These are phyloP conservation scores for Yamadazyma trypodendri DNA, from an alignment of 1,139 yeast species.

Conservation along the genomic window DNA sequence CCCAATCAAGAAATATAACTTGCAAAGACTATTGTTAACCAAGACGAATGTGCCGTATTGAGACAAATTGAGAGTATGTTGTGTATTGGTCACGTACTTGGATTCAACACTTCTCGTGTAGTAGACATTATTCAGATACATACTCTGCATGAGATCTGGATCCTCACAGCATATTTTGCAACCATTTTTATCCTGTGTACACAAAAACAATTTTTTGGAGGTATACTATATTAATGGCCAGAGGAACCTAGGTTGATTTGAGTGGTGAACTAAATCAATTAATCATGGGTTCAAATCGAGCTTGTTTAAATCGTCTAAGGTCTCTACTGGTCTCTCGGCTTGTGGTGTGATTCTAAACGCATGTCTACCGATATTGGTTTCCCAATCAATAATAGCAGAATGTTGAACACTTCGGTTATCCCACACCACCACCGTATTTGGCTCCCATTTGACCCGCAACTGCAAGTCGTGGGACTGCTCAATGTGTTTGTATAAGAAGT, in stretches of 20 bases:
- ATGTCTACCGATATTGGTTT: constrained; percentile 54
- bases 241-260: too few relatives aligned
- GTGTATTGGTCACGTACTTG: too few relatives aligned
- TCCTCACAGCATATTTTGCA: too few relatives aligned
- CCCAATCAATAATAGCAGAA: constrained; percentile 64
- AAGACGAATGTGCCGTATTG: not conserved
- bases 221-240: too few relatives aligned
- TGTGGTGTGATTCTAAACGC: constrained; percentile 69
- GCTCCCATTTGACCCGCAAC: constrained; percentile 41
- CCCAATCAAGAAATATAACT: constrained; percentile 1
- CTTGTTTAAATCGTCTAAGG: constrained; percentile 33
- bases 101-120: too few relatives aligned
- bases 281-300: constrained; percentile 16
- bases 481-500: constrained; percentile 52
- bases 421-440: constrained; percentile 64
- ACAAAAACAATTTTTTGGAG: too few relatives aligned
- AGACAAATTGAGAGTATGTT: too few relatives aligned
- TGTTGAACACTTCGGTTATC: constrained; percentile 68
- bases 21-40: not conserved
- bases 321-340: constrained; percentile 49
- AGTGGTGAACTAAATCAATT: too few relatives aligned
- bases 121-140: too few relatives aligned
- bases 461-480: constrained; percentile 42
- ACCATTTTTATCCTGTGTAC: too few relatives aligned
- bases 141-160: too few relatives aligned